These are phyloP conservation scores for Aegilops bicornis DNA, from an alignment of 176 grass and related monocot species.

Conservation along the genomic window DNA sequence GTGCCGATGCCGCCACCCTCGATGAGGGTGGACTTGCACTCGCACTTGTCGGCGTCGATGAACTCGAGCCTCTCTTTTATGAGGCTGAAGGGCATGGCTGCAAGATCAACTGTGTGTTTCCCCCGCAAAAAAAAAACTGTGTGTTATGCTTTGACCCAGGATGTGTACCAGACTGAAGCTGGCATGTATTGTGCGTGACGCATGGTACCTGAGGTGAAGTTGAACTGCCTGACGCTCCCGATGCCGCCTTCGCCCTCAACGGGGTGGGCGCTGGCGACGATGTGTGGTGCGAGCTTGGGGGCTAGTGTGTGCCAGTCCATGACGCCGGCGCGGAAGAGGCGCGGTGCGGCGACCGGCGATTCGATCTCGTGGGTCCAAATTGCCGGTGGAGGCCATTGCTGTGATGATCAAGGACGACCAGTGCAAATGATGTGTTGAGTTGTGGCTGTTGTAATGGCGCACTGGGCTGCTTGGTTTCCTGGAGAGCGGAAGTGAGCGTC, in stretches of 20 bases:
- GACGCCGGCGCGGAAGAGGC: constrained; percentile 68
- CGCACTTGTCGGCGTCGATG: constrained; percentile 51
- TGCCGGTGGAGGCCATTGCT: constrained; percentile 36
- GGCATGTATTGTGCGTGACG: not conserved
- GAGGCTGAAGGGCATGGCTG: constrained; percentile 45
- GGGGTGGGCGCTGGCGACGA: constrained; percentile 49
- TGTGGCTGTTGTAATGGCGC: not conserved
- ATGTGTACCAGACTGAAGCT: not conserved
- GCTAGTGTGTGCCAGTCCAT: constrained; percentile 79
- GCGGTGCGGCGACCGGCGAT: constrained; percentile 40
- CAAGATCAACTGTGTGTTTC: not conserved
- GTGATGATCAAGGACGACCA: not conserved
- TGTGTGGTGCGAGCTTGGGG: constrained; percentile 54
- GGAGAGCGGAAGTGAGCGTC: not conserved
- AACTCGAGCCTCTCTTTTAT: constrained; percentile 71
- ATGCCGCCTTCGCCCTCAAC: constrained; percentile 43
- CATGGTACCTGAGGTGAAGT: constrained; percentile 62
- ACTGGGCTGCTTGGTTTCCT: constrained; percentile 3
- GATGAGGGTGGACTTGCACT: constrained; percentile 52
- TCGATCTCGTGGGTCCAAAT: constrained; percentile 61
- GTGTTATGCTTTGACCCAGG: not conserved
- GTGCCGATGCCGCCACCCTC: constrained; percentile 67
- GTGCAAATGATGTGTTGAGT: not conserved
- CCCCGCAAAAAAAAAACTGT: no score
- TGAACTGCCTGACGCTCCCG: constrained; percentile 78